Evolutionary conservation across 805 yeast genomes (phyloP).

Genomic region (Alloascoidea hylecoeti): DNA sequence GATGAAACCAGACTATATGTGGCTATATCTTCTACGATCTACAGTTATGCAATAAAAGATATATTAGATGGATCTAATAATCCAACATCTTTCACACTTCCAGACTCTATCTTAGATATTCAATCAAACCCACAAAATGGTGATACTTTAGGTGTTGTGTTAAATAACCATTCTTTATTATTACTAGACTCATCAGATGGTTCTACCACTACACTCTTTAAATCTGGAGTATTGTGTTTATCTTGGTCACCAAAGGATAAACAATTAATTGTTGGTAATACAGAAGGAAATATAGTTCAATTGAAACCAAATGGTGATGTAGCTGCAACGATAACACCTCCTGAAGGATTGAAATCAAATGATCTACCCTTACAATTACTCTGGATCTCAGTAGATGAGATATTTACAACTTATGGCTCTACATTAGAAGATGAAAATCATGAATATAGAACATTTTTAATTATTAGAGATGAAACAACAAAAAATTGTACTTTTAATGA

Average conservation of each 20-base stretch:
- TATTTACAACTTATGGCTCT: slow-evolving; percentile 1
- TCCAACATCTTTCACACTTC: neutral
- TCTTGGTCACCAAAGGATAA: slow-evolving; percentile 21
- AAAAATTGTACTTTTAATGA: neutral
- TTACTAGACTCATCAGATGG: neutral
- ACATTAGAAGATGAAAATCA: neutral
- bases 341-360: too few relatives aligned
- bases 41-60: neutral
- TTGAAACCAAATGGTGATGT: too few relatives aligned
- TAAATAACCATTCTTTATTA: neutral
- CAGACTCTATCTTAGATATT: neutral
- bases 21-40: slow-evolving; percentile 2
- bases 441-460: neutral
- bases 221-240: neutral
- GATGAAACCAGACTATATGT: slow-evolving; percentile 11
- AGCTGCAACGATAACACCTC: too few relatives aligned
- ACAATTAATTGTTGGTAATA: slow-evolving; percentile 33
- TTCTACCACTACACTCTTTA: neutral
- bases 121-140: slow-evolving; percentile 1
- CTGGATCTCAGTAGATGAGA: too few relatives aligned
- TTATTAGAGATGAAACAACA: neutral
- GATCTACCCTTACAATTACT: too few relatives aligned
- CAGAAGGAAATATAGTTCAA: slow-evolving; percentile 23
- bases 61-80: neutral
- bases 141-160: neutral